A percentile compares a stretch with the other conserved stretches of the same genome.
Conservation (phyloP, 2,329 filamentous ascomycete species). For the Geosmithia morbida region DNA sequence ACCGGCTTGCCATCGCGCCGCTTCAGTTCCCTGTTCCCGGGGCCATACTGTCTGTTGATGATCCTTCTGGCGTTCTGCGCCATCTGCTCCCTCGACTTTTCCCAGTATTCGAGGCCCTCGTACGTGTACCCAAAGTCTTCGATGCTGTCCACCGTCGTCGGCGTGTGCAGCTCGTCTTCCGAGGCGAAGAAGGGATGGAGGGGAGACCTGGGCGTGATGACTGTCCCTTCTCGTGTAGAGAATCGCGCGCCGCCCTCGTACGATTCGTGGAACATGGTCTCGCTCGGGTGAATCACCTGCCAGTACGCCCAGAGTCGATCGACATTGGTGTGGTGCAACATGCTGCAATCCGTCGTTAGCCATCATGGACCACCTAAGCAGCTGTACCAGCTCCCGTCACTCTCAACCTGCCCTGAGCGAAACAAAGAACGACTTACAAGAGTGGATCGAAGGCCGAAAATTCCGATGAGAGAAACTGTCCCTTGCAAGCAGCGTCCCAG, state of each 20-base stretch:
- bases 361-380: not conserved
- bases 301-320: conserved; percentile 49
- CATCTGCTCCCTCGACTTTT: conserved; percentile 14
- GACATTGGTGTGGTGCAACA: conserved; percentile 41
- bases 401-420: not conserved
- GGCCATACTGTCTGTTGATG: conserved; percentile 18
- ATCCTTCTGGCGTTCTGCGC: conserved; percentile 12
- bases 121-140: conserved; percentile 24
- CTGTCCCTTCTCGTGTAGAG: conserved; percentile 21
- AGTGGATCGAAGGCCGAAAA: conserved; percentile 29
- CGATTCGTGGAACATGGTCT: conserved; percentile 17
- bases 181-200: conserved; percentile 34
- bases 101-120: conserved; percentile 19
- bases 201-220: conserved; percentile 26
- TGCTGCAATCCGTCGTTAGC: conserved; percentile 9
- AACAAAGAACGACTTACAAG: conserved; percentile 17
- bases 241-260: conserved; percentile 21
- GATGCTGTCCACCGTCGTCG: conserved; percentile 15
- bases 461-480: conserved; percentile 22
- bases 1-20: conserved; percentile 4
- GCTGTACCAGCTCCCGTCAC: too few species aligned
- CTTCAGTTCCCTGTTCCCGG: not conserved
- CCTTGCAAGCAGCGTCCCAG: conserved; percentile 23
- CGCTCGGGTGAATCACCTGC: conserved; percentile 24
- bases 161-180: conserved; percentile 26